Conservation (phyloP, 768 basidiomycete genomes). For the Butyriboletus loyo region DNA sequence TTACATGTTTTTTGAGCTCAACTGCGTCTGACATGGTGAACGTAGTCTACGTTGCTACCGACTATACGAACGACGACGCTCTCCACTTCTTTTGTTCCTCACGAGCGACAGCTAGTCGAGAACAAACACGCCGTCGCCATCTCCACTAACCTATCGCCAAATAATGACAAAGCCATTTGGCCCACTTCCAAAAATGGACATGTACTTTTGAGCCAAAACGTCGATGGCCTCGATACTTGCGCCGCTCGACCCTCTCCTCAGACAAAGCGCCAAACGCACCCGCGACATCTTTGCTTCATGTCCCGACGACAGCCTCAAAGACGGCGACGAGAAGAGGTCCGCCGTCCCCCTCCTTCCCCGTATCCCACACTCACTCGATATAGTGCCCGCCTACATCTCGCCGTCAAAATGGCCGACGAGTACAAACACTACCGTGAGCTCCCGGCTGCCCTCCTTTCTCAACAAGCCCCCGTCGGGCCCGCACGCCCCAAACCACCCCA, state of each 20-base stretch:
- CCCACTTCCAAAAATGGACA: conserved; percentile 8
- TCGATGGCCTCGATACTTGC: conserved; percentile 43
- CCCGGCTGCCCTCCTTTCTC: conserved; percentile 73
- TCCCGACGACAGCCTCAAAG: conserved; percentile 44
- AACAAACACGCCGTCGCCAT: background rate
- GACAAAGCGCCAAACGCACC: conserved; percentile 66
- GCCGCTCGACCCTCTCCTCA: conserved; percentile 63
- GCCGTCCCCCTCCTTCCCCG: conserved; percentile 7
- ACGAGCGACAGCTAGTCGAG: background rate
- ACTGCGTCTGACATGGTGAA: conserved; percentile 35
- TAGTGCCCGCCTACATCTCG: conserved; percentile 64
- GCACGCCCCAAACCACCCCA: conserved; percentile 48
- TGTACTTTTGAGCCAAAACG: background rate
- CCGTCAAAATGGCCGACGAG: conserved; percentile 87
- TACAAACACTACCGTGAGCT: conserved; percentile 84
- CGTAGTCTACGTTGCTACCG: conserved; percentile 21
- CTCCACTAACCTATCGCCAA: conserved; percentile 10
- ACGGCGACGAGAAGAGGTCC: conserved; percentile 73
- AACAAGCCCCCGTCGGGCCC: conserved; percentile 81
- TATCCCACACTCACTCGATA: background rate
- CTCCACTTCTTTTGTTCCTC: background rate
- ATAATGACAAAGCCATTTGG: conserved; percentile 13
- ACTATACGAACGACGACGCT: conserved; percentile 6
- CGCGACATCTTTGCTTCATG: conserved; percentile 66
- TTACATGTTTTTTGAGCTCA: conserved; percentile 79